Percentiles rank a stretch among this genome's conserved stretches.
Conservation (phyloP, 129 eudicot species). For the Escallonia herrerae region DNA sequence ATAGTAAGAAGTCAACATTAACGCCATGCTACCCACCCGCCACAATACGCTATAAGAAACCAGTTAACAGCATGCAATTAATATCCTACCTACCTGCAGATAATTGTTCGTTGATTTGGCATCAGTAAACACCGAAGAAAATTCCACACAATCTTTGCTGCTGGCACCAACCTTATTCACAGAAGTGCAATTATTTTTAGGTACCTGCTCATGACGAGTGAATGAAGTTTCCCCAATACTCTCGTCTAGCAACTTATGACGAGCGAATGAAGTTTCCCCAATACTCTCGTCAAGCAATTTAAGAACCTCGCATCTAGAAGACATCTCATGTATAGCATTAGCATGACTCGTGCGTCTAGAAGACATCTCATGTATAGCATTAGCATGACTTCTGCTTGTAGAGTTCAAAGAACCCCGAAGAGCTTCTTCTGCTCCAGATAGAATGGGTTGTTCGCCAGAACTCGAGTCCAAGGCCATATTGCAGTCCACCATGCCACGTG, state of each 20-base stretch:
- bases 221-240: conserved; percentile 28
- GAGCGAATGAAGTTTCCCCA: conserved; percentile 26
- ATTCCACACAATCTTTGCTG: conserved; percentile 14
- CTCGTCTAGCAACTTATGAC: conserved; percentile 22
- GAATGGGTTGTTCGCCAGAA: conserved; percentile 21
- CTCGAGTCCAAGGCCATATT: conserved; percentile 43
- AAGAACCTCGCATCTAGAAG: conserved; percentile 19
- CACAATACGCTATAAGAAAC: not conserved
- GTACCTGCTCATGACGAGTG: conserved; percentile 11
- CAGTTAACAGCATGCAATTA: not conserved
- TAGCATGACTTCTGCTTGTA: conserved; percentile 34
- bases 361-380: conserved; percentile 23
- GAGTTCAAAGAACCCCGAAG: conserved; percentile 29
- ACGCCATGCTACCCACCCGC: not conserved
- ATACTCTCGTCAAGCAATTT: conserved; percentile 39
- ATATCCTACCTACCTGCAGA: conserved; percentile 42
- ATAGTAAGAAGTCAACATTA: not conserved
- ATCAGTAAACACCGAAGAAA: conserved; percentile 17
- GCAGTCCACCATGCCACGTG: conserved; percentile 45
- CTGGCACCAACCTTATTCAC: conserved; percentile 19
- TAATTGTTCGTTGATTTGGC: conserved; percentile 26
- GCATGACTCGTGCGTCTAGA: too few species aligned
- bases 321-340: too few species aligned
- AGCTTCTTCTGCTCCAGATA: conserved; percentile 32
- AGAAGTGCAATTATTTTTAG: conserved; percentile 12